Evolutionary conservation across 2,329 filamentous ascomycete genomes (phyloP), one percentile per base, ranked within the genome.

Genomic region (Diatrype stigma): DNA sequence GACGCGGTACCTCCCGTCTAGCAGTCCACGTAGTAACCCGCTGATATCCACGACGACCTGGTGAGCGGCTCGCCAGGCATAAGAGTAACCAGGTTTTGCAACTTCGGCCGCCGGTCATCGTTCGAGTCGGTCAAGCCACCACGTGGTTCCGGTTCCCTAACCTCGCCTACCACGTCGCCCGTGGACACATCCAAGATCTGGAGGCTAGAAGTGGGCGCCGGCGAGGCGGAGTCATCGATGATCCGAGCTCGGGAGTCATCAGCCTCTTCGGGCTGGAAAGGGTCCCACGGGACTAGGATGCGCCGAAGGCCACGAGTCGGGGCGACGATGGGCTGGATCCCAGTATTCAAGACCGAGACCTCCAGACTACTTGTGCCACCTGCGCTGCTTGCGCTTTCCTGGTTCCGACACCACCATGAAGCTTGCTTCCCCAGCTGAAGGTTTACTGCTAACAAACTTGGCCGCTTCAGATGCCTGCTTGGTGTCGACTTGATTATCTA

Each of bases 371-470:
- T 21, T n/a, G 8, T 30, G 32, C 37, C 21, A 19, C 42, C 45
- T 32, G 35, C 22, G 19, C 45, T 37, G 38, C 34, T 44, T 38
- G 12, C 16, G 38, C 40, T 30, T 21, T 45, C 40, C 2, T 49
- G 49, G 30, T 48, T 21, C n/a, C 19, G 38, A 19, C 30, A 52
- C 52, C 16, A 54, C 50, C 40, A 23, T 35, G 35, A 54, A 54
- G 19, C 44, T 52, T 32, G 49, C 49, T 48, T 42, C 50, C 2
- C 52, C 52, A 26, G 37, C 47, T 30, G 44, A 38, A n/a, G n/a
- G n/a, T 42, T 52, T 52, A 42, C 45, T 46, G 30, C 46, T 52
- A 34, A 55, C 45, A 23, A 55, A 26, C 48, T 45, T 48, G 40
- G 23, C 22, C n/a, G 44, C 49, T 26, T 54, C 52, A 23, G 22